Evolutionary conservation across 192 early-diverging fungal genomes (phyloP).

Genomic region (Globomyces pollinis-pini): DNA sequence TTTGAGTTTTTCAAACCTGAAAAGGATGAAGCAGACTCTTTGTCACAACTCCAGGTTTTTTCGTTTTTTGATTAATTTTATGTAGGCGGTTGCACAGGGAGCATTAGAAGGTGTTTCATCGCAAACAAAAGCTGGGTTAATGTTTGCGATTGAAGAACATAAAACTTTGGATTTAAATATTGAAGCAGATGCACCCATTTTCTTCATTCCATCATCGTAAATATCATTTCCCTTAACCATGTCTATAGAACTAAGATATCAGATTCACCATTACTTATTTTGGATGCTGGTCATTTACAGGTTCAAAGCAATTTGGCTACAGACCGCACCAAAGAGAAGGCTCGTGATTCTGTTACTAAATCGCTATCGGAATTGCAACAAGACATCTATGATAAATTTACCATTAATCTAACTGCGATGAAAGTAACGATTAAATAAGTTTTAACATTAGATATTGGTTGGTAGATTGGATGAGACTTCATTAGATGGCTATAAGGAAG

Average conservation of each 20-base stretch:
- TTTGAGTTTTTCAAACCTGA: constrained; percentile 79
- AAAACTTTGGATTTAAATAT: constrained; percentile 84
- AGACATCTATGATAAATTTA: constrained; percentile 89
- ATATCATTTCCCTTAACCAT: too few relatives aligned
- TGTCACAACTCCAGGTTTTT: constrained; percentile 15
- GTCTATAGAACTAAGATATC: constrained; percentile 32
- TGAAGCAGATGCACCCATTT: constrained; percentile 94
- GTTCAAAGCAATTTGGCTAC: constrained; percentile 79
- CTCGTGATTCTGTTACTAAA: constrained; percentile 55
- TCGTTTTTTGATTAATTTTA: too few relatives aligned
- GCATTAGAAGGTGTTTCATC: constrained; percentile 79
- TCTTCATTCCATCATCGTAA: constrained; percentile 70
- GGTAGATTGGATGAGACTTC: too few relatives aligned
- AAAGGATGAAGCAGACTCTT: constrained; percentile 61
- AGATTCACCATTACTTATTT: constrained; percentile 63
- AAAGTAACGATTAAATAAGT: constrained; percentile 45
- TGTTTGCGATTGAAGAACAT: constrained; percentile 80
- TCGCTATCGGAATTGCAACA: constrained; percentile 67
- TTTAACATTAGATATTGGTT: constrained; percentile 45
- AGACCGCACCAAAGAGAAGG: constrained; percentile 48
- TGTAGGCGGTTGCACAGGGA: constrained; percentile 68
- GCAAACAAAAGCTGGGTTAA: constrained; percentile 80
- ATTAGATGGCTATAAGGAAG: too few relatives aligned
- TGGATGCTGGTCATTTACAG: constrained; percentile 89
- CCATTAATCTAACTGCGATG: constrained; percentile 67